These are phyloP conservation scores for Rhynchospora pubera DNA, from an alignment of 176 grass and related monocot species.

Conservation along the genomic window DNA sequence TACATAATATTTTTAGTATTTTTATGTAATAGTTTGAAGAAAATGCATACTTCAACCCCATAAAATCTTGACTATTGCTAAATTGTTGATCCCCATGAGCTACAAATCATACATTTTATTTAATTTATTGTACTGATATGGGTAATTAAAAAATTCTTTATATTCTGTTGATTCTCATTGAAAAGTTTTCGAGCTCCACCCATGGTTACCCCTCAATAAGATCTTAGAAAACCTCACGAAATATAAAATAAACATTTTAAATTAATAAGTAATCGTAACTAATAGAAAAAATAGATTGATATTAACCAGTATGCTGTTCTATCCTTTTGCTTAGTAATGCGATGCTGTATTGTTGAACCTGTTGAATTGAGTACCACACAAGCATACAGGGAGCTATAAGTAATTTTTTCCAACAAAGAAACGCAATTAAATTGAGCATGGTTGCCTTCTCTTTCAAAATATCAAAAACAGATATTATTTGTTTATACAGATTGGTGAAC, in stretches of 20 bases:
- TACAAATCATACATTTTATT: too few species aligned
- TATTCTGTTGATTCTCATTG: too few species aligned
- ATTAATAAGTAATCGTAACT: not conserved
- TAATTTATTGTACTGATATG: too few species aligned
- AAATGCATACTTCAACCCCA: too few species aligned
- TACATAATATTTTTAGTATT: too few species aligned
- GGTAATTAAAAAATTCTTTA: too few species aligned
- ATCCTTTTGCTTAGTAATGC: not conserved
- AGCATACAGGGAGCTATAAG: not conserved
- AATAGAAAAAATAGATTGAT: not conserved
- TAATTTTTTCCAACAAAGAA: not conserved
- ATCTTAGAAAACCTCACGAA: not conserved
- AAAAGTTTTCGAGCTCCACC: too few species aligned
- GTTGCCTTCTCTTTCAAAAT: not conserved
- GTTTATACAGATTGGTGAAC: conserved; percentile 69
- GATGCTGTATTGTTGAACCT: not conserved
- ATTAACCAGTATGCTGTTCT: not conserved
- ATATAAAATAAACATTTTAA: not conserved
- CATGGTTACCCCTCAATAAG: not conserved
- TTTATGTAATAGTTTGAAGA: too few species aligned
- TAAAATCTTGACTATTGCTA: too few species aligned
- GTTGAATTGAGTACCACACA: not conserved
- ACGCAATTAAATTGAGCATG: not conserved
- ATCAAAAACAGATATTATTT: not conserved
- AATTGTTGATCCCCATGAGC: too few species aligned